Evolutionary conservation across 768 basidiomycete genomes (phyloP).

Genomic region (Pleurotus salmoneostramineus): DNA sequence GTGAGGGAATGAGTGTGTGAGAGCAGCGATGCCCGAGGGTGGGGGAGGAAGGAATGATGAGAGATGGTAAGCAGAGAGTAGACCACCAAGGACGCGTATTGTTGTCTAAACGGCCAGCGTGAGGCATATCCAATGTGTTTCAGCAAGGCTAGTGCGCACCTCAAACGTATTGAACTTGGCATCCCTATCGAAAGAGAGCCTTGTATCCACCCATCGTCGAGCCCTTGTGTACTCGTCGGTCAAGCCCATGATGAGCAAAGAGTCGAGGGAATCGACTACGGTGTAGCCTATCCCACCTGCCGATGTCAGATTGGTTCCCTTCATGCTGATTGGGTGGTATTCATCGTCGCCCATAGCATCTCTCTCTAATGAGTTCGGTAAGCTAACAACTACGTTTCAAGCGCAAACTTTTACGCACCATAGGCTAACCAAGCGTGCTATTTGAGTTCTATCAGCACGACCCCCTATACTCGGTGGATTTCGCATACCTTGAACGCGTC

Average conservation of each 20-base stretch:
- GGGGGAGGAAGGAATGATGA: slow-evolving; percentile 28
- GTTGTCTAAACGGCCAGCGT: slow-evolving; percentile 57
- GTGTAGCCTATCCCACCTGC: slow-evolving; percentile 88
- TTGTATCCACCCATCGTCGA: slow-evolving; percentile 67
- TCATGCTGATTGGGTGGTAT: slow-evolving; percentile 78
- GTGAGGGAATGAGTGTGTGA: background rate
- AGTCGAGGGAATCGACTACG: slow-evolving; percentile 85
- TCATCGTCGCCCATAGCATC: slow-evolving; percentile 93
- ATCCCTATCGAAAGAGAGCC: slow-evolving; percentile 73
- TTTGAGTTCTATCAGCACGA: slow-evolving; percentile 11
- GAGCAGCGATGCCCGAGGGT: background rate
- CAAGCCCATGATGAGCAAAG: slow-evolving; percentile 83
- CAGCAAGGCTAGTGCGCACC: slow-evolving; percentile 31
- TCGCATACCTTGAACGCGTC: slow-evolving; percentile 71
- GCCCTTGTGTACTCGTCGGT: slow-evolving; percentile 76
- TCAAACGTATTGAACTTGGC: slow-evolving; percentile 88
- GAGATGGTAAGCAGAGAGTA: slow-evolving; percentile 83
- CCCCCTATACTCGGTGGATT: too few species aligned
- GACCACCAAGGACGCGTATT: slow-evolving; percentile 87
- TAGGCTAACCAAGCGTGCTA: slow-evolving; percentile 88
- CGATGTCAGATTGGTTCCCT: slow-evolving; percentile 73
- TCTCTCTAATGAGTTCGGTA: slow-evolving; percentile 46
- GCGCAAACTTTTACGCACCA: slow-evolving; percentile 38
- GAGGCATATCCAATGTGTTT: background rate
- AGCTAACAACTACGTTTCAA: background rate